Evolutionary conservation across 176 grass and related monocot genomes (phyloP).

Genomic region (Cenchrus purpureus): DNA sequence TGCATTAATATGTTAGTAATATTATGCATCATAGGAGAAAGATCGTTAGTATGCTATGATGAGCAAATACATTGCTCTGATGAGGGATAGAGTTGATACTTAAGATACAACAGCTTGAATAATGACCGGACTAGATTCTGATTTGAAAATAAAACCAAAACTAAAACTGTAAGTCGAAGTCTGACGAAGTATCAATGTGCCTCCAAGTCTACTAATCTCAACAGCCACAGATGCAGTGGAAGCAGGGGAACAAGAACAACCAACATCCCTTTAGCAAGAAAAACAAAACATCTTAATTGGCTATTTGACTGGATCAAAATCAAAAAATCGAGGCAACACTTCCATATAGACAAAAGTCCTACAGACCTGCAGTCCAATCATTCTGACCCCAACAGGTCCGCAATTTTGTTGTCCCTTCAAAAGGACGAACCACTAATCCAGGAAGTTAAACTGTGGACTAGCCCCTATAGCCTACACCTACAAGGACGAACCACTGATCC

Average conservation of each 20-base stretch:
- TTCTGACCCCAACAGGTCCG: background rate
- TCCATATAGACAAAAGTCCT: background rate
- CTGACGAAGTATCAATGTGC: background rate
- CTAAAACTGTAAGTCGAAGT: background rate
- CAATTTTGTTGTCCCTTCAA: background rate
- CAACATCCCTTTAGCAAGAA: background rate
- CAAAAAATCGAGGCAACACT: background rate
- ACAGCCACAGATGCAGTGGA: background rate
- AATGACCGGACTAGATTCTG: background rate
- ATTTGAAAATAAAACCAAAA: background rate
- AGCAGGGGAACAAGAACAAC: background rate
- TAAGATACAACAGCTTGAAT: background rate
- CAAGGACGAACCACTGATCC: background rate
- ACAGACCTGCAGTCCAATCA: background rate
- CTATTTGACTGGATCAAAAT: constrained; percentile 26
- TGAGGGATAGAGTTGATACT: background rate
- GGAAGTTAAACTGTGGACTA: background rate
- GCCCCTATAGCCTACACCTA: background rate
- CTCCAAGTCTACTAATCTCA: background rate
- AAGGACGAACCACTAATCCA: too few species aligned
- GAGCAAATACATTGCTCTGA: background rate
- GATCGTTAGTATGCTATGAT: background rate
- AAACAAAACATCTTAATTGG: background rate
- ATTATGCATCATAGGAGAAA: background rate
- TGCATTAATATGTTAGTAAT: background rate